phyloP scores from a whole-genome alignment of 441 rosid genomes.

The Jatropha multifida region DNA sequence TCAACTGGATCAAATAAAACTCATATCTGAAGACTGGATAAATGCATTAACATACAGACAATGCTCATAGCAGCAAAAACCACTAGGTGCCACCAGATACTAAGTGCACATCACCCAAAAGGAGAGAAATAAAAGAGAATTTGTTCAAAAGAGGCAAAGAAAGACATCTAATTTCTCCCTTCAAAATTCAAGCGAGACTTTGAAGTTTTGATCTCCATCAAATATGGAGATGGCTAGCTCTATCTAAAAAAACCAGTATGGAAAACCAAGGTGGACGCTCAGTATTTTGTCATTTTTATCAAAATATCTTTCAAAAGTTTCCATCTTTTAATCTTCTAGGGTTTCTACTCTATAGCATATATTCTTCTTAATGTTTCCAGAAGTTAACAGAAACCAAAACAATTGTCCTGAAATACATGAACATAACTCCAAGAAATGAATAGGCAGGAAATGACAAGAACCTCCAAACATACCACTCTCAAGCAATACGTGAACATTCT shows the following conservation, averaged over 20 bases:
- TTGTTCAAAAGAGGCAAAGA: too few species aligned
- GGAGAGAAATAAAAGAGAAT: too few species aligned
- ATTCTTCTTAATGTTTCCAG: neutral
- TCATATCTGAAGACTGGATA: neutral
- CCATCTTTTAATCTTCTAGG: neutral
- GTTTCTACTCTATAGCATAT: neutral
- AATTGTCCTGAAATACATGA: neutral
- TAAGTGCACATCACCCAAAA: too few species aligned
- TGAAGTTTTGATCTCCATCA: neutral
- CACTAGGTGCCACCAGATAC: too few species aligned
- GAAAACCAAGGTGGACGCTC: neutral
- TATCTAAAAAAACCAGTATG: neutral
- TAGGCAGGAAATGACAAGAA: neutral
- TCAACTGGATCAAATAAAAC: conserved; percentile 33
- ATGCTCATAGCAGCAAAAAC: neutral
- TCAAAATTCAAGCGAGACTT: neutral
- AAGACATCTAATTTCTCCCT: too few species aligned
- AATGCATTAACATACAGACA: neutral
- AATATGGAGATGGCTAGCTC: neutral
- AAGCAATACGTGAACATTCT: neutral
- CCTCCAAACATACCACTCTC: neutral
- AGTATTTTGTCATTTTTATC: neutral
- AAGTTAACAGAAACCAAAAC: neutral
- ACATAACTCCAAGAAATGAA: neutral
- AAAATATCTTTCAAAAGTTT: neutral